phyloP scores from a whole-genome alignment of 2,329 filamentous ascomycete species.

The Hortaea sp. region DNA sequence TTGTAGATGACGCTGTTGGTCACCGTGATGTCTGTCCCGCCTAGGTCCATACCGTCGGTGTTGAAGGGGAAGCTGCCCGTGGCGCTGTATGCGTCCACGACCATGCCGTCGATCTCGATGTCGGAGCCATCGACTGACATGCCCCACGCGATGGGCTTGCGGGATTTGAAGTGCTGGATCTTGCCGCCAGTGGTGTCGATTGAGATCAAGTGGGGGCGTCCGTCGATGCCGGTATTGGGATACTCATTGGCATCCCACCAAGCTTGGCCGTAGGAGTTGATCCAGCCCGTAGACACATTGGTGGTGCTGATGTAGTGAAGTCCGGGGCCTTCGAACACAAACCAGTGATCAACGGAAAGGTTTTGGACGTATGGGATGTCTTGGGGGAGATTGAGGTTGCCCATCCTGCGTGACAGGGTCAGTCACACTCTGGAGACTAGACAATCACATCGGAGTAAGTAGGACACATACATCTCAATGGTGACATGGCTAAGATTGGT shows the following conservation, averaged over 20 bases:
- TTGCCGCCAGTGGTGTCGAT: slow-evolving; percentile 29
- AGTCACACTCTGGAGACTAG: too few relatives aligned
- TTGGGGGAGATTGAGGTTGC: slow-evolving; percentile 35
- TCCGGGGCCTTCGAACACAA: slow-evolving; percentile 25
- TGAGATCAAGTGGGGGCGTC: slow-evolving; percentile 32
- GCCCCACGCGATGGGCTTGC: slow-evolving; percentile 37
- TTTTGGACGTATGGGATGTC: slow-evolving; percentile 30
- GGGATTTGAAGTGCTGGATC: slow-evolving; percentile 32
- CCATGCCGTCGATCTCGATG: slow-evolving; percentile 31
- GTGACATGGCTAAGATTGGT: slow-evolving; percentile 34
- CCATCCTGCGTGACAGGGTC: slow-evolving; percentile 6
- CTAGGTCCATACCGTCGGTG: slow-evolving; percentile 28
- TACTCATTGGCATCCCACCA: slow-evolving; percentile 37
- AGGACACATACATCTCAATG: slow-evolving; percentile 25
- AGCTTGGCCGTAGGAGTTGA: slow-evolving; percentile 35
- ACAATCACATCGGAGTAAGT: too few relatives aligned
- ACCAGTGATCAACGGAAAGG: slow-evolving; percentile 27
- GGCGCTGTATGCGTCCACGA: slow-evolving; percentile 30
- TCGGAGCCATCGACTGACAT: slow-evolving; percentile 31
- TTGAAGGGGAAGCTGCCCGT: slow-evolving; percentile 33
- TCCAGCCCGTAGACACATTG: slow-evolving; percentile 33
- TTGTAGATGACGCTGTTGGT: slow-evolving; percentile 29
- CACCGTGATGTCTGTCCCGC: slow-evolving; percentile 23
- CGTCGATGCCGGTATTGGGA: slow-evolving; percentile 29
- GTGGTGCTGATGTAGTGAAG: slow-evolving; percentile 27